These are phyloP conservation scores for Hypoxylon sp. DNA, from an alignment of 2,329 filamentous ascomycete genomes.

Conservation along the genomic window DNA sequence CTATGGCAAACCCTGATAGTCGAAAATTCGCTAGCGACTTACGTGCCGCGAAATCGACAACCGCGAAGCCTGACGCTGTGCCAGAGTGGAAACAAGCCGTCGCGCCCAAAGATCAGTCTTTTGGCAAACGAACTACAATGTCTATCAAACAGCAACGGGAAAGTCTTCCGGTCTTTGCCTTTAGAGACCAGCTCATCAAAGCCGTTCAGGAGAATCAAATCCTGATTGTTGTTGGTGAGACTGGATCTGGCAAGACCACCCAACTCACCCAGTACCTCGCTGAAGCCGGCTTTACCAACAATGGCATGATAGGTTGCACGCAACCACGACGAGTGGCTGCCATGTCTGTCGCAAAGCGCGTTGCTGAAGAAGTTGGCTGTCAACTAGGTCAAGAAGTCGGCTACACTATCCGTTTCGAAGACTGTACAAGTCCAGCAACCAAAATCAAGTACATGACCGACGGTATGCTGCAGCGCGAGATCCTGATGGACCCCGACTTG, in stretches of 20 bases:
- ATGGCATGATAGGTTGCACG: slow-evolving; percentile 94
- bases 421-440: slow-evolving; percentile 88
- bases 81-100: slow-evolving; percentile 95
- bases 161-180: slow-evolving; percentile 88
- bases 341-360: slow-evolving; percentile 97
- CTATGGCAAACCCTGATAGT: slow-evolving; percentile 89
- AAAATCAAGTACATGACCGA: slow-evolving; percentile 99
- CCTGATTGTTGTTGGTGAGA: slow-evolving; percentile 96
- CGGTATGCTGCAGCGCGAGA: slow-evolving; percentile 96
- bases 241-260: slow-evolving; percentile 96
- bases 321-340: slow-evolving; percentile 97
- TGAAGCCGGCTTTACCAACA: slow-evolving; percentile 89
- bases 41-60: slow-evolving; percentile 73
- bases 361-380: slow-evolving; percentile 95
- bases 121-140: slow-evolving; percentile 89
- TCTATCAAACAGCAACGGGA: slow-evolving; percentile 97
- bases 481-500: slow-evolving; percentile 90
- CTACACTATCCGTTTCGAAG: slow-evolving; percentile 98
- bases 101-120: slow-evolving; percentile 81
- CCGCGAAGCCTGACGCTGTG: slow-evolving; percentile 75
- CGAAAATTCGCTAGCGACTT: slow-evolving; percentile 92
- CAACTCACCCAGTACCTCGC: slow-evolving; percentile 96
- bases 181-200: slow-evolving; percentile 88
- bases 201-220: slow-evolving; percentile 91
- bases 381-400: slow-evolving; percentile 92